A percentile compares a stretch with the other conserved stretches of the same genome.
Conservation (phyloP, 2,329 filamentous ascomycete species). For the Corniculantispora saksenae region DNA sequence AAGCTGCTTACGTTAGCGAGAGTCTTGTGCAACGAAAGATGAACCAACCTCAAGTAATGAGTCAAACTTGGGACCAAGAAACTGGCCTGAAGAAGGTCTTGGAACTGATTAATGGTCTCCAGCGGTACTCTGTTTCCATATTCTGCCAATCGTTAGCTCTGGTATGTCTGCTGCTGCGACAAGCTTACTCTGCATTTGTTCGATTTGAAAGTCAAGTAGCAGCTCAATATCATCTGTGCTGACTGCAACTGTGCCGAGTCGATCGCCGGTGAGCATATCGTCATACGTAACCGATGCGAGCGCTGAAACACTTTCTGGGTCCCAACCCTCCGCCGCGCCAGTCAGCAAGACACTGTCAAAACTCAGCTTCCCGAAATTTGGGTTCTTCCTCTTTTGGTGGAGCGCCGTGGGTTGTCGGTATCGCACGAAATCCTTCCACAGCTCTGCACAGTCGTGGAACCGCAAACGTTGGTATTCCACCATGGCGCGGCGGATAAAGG, state of each 20-base stretch:
- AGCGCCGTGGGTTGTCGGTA: slow-evolving; percentile 76
- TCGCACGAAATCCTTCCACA: slow-evolving; percentile 81
- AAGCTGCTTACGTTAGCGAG: slow-evolving; percentile 56
- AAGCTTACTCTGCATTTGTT: slow-evolving; percentile 75
- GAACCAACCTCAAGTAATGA: slow-evolving; percentile 68
- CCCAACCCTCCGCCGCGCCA: slow-evolving; percentile 53
- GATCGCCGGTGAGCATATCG: slow-evolving; percentile 50
- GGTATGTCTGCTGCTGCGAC: background rate
- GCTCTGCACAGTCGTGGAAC: slow-evolving; percentile 73
- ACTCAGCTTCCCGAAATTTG: slow-evolving; percentile 56
- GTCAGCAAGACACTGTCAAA: slow-evolving; percentile 58
- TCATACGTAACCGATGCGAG: slow-evolving; percentile 53
- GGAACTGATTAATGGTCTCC: slow-evolving; percentile 71
- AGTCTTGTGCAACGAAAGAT: background rate
- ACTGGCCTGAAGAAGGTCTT: slow-evolving; percentile 66
- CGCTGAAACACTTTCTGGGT: slow-evolving; percentile 42
- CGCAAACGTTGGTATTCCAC: slow-evolving; percentile 79
- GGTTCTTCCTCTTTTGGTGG: slow-evolving; percentile 64
- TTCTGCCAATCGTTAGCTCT: slow-evolving; percentile 46
- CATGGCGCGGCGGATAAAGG: slow-evolving; percentile 73
- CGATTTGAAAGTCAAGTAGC: slow-evolving; percentile 84
- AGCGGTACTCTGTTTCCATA: slow-evolving; percentile 77
- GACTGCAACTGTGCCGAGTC: slow-evolving; percentile 47
- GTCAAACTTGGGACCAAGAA: slow-evolving; percentile 70
- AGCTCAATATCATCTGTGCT: slow-evolving; percentile 80